These are phyloP conservation scores for Globisporangium radiosum DNA, from an alignment of 352 stramenopile species.

Conservation along the genomic window DNA sequence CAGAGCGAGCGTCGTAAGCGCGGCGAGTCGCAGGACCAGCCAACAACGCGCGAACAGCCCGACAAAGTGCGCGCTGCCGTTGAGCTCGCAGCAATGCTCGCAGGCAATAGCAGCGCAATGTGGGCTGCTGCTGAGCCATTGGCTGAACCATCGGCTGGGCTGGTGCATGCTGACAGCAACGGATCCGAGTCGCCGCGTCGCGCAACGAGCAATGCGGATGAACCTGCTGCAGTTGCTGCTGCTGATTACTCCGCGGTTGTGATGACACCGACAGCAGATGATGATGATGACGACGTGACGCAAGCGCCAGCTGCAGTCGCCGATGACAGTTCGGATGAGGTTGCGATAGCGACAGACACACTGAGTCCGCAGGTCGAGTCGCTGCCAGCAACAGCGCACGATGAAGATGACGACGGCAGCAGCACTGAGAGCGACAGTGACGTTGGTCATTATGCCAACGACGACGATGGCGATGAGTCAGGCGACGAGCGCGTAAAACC, in stretches of 20 bases:
- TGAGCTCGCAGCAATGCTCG: not conserved
- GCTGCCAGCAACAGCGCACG: not conserved
- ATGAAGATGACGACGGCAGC: slow-evolving; percentile 2
- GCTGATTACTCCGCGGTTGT: no score
- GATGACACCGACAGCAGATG: not conserved
- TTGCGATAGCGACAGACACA: not conserved
- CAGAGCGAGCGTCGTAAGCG: not conserved
- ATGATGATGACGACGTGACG: not conserved
- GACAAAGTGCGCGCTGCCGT: not conserved
- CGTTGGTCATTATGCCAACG: not conserved
- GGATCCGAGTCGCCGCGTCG: no score
- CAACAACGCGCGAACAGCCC: not conserved
- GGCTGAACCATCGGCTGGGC: not conserved
- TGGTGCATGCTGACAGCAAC: not conserved
- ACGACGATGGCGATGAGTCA: not conserved
- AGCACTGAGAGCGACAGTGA: slow-evolving; percentile 10
- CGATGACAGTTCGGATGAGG: not conserved
- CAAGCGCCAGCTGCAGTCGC: not conserved
- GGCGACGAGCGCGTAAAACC: no score
- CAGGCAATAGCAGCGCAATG: not conserved
- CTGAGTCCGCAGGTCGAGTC: not conserved
- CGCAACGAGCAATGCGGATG: no score
- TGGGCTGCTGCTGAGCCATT: not conserved
- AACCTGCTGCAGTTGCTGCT: no score
- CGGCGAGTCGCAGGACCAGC: not conserved